A percentile compares a stretch with the other conserved stretches of the same genome.
These are phyloP conservation scores for Juncus effusus DNA, from an alignment of 176 grass and related monocot species.

Conservation along the genomic window DNA sequence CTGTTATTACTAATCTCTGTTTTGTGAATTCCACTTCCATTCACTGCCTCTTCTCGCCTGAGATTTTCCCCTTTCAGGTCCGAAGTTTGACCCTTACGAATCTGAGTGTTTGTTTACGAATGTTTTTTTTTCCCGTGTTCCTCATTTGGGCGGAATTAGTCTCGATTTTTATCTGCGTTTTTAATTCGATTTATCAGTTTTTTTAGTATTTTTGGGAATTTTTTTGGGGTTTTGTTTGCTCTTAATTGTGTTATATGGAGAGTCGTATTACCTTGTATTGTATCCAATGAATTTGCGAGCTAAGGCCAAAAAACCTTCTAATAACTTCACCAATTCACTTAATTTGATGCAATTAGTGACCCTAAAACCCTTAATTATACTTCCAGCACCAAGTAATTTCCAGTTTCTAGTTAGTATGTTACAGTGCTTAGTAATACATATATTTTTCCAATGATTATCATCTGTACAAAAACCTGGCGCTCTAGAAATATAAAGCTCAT, in stretches of 20 bases:
- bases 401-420: no score
- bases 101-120: neutral
- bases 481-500: constrained; percentile 1
- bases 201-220: neutral
- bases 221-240: neutral
- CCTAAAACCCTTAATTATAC: neutral
- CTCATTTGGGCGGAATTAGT: neutral
- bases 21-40: neutral
- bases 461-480: neutral
- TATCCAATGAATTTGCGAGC: neutral
- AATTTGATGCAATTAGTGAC: neutral
- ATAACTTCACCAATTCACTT: constrained; percentile 1
- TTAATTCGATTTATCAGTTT: neutral
- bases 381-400: no score
- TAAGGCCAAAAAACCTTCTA: neutral
- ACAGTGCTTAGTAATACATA: neutral
- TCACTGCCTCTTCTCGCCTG: neutral
- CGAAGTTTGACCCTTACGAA: constrained; percentile 18
- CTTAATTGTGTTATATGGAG: neutral
- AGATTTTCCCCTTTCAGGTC: constrained; percentile 19
- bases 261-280: neutral
- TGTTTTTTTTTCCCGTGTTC: constrained; percentile 8
- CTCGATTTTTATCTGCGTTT: neutral
- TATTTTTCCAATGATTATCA: neutral
- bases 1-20: neutral